Evolutionary conservation across 305 asterid genomes (phyloP).

Genomic region (Solanum chacoense): DNA sequence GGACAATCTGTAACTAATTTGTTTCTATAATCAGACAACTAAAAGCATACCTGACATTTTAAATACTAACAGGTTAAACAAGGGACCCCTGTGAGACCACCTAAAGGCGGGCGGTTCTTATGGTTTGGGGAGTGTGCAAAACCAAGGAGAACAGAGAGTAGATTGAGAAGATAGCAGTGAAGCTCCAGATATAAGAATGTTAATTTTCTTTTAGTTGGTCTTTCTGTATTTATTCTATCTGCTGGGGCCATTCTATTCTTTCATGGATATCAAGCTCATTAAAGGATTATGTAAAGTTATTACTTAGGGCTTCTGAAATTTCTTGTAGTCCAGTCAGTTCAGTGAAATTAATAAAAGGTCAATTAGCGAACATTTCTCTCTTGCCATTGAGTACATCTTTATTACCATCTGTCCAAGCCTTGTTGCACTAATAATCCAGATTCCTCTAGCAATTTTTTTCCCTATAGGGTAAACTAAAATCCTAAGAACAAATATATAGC

Average conservation of each 20-base stretch:
- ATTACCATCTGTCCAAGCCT: background rate
- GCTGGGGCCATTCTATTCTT: slow-evolving; percentile 7
- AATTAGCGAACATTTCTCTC: slow-evolving; percentile 4
- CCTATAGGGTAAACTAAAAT: background rate
- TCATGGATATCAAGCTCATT: background rate
- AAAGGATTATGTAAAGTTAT: slow-evolving; percentile 22
- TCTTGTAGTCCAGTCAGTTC: slow-evolving; percentile 10
- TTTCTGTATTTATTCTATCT: slow-evolving; percentile 17
- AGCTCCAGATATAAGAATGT: background rate
- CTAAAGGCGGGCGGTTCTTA: slow-evolving; percentile 36
- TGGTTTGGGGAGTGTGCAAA: slow-evolving; percentile 77
- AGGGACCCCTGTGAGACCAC: slow-evolving; percentile 38
- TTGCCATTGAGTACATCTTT: background rate
- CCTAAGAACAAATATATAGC: background rate
- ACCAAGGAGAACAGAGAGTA: slow-evolving; percentile 31
- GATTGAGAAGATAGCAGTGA: slow-evolving; percentile 27
- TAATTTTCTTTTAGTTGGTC: slow-evolving; percentile 4
- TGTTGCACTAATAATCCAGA: background rate
- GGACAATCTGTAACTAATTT: background rate
- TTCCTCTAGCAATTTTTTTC: background rate
- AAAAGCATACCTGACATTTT: background rate
- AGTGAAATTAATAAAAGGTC: slow-evolving; percentile 12
- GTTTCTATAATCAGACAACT: background rate
- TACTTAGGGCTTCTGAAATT: slow-evolving; percentile 7
- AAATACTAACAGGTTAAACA: slow-evolving; percentile 25